Evolutionary conservation across 176 grass and related monocot genomes (phyloP).

Genomic region (Otatea glauca): DNA sequence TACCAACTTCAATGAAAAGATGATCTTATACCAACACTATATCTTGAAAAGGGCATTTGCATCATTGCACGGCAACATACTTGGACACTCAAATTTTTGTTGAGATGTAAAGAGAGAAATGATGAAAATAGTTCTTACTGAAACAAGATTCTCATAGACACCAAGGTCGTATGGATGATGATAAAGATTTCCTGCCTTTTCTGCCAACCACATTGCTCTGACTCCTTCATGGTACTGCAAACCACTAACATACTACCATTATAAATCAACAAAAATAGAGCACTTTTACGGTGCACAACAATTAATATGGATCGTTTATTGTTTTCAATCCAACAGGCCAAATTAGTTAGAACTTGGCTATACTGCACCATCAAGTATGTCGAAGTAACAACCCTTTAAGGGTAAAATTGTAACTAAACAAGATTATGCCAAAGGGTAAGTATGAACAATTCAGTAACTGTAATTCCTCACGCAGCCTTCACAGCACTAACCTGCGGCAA

Average conservation of each 20-base stretch:
- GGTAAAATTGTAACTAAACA: no score
- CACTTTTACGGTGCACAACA: no score
- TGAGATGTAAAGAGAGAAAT: conserved; percentile 21
- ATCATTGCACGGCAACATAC: neutral
- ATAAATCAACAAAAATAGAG: conserved; percentile 14
- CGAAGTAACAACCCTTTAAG: no score
- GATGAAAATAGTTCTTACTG: conserved; percentile 52
- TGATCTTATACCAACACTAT: neutral
- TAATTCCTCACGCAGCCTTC: no score
- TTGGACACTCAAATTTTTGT: neutral
- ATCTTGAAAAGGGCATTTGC: neutral
- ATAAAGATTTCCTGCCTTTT: conserved; percentile 88
- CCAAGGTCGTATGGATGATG: conserved; percentile 90
- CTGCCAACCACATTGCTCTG: conserved; percentile 85
- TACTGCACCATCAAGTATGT: no score
- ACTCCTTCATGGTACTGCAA: conserved; percentile 96
- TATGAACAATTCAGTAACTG: no score
- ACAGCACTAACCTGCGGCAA: no score
- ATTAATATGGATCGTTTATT: no score
- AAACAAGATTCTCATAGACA: conserved; percentile 84
- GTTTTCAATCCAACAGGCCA: no score
- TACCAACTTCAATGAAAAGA: neutral
- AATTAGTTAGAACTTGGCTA: no score
- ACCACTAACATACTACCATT: conserved; percentile 34
- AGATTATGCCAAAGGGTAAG: no score